Conservation (phyloP, 108 stramenopile genomes). For the Skeletonema marinoi region DNA sequence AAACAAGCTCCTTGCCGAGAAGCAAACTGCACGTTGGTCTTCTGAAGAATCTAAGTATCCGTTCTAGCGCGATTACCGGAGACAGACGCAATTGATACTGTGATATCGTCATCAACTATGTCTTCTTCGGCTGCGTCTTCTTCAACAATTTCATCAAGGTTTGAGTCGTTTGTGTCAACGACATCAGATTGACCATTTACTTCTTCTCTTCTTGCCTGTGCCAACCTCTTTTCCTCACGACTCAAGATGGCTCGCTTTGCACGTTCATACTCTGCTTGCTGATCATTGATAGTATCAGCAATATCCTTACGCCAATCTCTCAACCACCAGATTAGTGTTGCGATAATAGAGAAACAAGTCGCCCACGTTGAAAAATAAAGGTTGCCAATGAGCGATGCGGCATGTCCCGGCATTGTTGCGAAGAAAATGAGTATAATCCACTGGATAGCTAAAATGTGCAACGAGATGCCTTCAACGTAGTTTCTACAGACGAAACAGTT, state of each 20-base stretch:
- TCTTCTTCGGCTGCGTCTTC: neutral
- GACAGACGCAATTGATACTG: neutral
- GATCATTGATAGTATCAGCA: slow-evolving; percentile 47
- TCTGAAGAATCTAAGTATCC: neutral
- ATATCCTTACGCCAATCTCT: slow-evolving; percentile 65
- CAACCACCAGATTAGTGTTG: slow-evolving; percentile 64
- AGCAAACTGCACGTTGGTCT: neutral
- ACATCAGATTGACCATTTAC: neutral
- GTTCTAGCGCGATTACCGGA: neutral
- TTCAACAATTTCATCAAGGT: neutral
- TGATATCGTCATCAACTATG: slow-evolving; percentile 1
- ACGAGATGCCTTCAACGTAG: slow-evolving; percentile 53
- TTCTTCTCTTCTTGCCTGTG: slow-evolving; percentile 24
- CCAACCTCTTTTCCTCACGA: slow-evolving; percentile 36
- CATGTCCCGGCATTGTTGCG: slow-evolving; percentile 68
- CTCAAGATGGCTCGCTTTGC: slow-evolving; percentile 50
- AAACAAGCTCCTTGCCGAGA: slow-evolving; percentile 29
- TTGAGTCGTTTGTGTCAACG: neutral
- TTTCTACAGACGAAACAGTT: neutral
- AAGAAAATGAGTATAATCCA: slow-evolving; percentile 71
- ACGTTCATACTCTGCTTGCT: slow-evolving; percentile 54
- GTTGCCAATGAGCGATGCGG: slow-evolving; percentile 59
- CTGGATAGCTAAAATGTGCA: slow-evolving; percentile 48
- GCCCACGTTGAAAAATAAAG: slow-evolving; percentile 75
- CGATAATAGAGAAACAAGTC: slow-evolving; percentile 56